Evolutionary conservation across 2,329 filamentous ascomycete species (phyloP), one percentile per base, ranked within the genome.

Genomic region (Exophiala calicioides): DNA sequence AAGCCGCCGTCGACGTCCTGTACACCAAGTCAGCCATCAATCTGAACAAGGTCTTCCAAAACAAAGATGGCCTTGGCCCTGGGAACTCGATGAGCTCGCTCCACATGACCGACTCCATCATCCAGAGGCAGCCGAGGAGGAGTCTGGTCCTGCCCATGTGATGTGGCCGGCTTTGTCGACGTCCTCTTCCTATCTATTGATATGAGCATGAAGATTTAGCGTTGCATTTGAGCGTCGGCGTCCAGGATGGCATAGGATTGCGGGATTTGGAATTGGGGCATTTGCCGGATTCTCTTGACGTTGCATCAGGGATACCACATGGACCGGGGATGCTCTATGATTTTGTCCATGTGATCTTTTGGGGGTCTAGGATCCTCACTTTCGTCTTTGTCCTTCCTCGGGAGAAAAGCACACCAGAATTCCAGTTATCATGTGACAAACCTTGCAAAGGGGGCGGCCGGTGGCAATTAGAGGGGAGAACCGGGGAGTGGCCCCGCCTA

Each of bases 1-100:
- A 73, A 50, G 57, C 53, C 15, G 60, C 60, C 18, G 68, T 73
- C 13, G 62, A 73, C 50, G 54, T 68, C 4, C 56, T 72, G 6
- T 75, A 75, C 49, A 58, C 59, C 23, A 63, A 70, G 41, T 69
- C 72, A 3, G 73, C 70, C 45, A 64, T 64, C 5, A 68, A 70
- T 41, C 66, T 74, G 62, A 67, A 67, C 47, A 58, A 59, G 10
- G 66, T 73, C 24, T 73, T 72, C 45, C 56, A 52, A 24, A 50
- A 57, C 29, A 51, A 50, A 24, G 51, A 51, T 20, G 54, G 54
- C 12, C 15, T 54, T 5, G 52, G 52, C 13, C 48, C 47, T 5
- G 49, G 38, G 32, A 55, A 50, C 29, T 55, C 52, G 10, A 55
- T 55, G 52, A 55, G 52, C 27, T 55, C 52, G 7, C 44, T 55